Base-by-base conservation (phyloP, 805 yeast species). In the Schizosaccharomyces osmophilus region DNA sequence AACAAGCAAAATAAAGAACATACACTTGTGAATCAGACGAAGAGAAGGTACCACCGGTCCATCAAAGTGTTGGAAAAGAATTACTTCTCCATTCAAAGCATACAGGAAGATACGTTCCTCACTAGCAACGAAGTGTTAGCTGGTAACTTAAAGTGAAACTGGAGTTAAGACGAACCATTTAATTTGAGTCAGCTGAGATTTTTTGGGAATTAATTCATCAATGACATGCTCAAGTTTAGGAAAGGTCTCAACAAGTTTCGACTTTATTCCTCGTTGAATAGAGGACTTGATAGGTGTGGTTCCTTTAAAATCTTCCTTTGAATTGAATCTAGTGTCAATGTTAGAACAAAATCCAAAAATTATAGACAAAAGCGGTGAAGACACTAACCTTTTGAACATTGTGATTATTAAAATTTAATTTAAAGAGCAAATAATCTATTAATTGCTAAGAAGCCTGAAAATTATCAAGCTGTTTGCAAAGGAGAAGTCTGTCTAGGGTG, bases 241-340 rank as follows among this genome's bases (percentile, higher is more conserved):
- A 69, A 82, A 89, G 71, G 83, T 87, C 3, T 76, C 74, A 1
- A 84, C 84, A 61, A 89, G 77, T 67, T 82, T 85, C 22, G 84
- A 66, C 69, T 86, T 86, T 66, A 90, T 76, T n/a, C 84, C 84
- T 71, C 97, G 80, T 71, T 88, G 95, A n/a, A 85, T 89, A 1
- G 97, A 89, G 0, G 95, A 85, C 72, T 89, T 89, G 71, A 89
- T 83, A 69, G 90, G 90, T 15, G 96, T 82, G 65, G 93, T 83
- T 8, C 95, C 84, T 67, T 87, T 95, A 61, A 88, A 79, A 69
- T 89, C 96, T 54, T 87, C 95, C 65, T 80, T 83, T 39, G 87
- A 22, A 17, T 59, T 43, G 24, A 59, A 59, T 43, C 61, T 59
- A 26, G 3, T 26, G 48, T 13, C 17, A 51, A 39, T 5, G 19